Base-by-base conservation (phyloP, 768 basidiomycete species). In the Mycena belliarum region DNA sequence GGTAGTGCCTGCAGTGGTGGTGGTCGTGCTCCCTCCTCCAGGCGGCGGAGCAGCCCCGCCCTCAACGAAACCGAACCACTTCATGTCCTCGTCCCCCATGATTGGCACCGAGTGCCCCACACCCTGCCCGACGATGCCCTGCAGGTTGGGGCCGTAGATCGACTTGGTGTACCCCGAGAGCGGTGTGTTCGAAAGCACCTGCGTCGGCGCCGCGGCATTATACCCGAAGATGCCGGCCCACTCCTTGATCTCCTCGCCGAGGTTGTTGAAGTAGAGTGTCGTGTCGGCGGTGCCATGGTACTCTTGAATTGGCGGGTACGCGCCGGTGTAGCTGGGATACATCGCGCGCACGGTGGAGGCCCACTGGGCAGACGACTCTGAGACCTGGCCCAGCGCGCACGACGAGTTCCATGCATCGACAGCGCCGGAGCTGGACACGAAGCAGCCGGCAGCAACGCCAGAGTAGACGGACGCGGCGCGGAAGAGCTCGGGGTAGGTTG, bases 221-320 rank as follows among this genome's bases (percentile, higher is more conserved):
- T 76, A 73, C 7, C 77, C 77, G 61, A 83, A 80, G 44, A 84
- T 75, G 59, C 79, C 81, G 41, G 79, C 81, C 82, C 82, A 84
- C 63, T 83, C 75, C 64, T 81, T 80, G 64, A 83, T 72, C 50
- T 74, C 79, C 66, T 83, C 78, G 33, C 61, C 69, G 64, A 77
- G 81, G 73, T 83, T 83, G 48, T 73, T 68, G 49, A 75, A 76
- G 69, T 75, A 78, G 49, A 84, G 73, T 6, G 79, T 81, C 14
- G 76, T 77, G 61, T 84, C 82, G 40, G 66, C 68, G 1, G 82
- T 82, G 53, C 82, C 82, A 68, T 83, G 80, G 79, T 80, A 83
- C 48, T 81, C 70, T 65, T 80, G 79, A 65, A 84, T 71, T 58
- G 76, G 80, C 5, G 82, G 81, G 40, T 77, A 72, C 7, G 73